phyloP scores from a whole-genome alignment of 352 stramenopile species.

The Globisporangium emineosum region DNA sequence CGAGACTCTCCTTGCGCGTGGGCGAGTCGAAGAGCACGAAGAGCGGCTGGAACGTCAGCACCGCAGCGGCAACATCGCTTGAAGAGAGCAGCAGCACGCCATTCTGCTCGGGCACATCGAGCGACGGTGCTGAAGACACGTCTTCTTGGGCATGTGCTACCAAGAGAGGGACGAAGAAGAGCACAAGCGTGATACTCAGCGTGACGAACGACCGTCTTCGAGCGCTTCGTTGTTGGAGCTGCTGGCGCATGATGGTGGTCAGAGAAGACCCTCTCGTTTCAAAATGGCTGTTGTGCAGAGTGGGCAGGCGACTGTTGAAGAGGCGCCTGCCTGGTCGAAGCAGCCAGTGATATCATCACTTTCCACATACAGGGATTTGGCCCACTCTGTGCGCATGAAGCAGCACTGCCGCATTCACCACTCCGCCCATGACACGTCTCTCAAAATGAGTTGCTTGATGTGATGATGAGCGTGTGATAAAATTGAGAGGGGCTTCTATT shows the following conservation, averaged over 20 bases:
- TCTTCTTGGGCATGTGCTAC: neutral
- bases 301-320: neutral
- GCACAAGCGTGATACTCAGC: neutral
- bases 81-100: conserved; percentile 34
- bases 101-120: conserved; percentile 20
- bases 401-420: neutral
- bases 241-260: neutral
- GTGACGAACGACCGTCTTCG: neutral
- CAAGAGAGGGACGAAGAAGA: neutral
- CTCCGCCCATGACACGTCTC: neutral
- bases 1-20: conserved; percentile 23
- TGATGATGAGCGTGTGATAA: neutral
- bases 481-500: neutral
- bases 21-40: conserved; percentile 44
- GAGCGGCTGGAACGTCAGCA: conserved; percentile 26
- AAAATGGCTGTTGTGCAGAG: neutral
- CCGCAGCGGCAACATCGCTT: conserved; percentile 15
- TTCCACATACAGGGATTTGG: neutral
- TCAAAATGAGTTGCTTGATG: neutral
- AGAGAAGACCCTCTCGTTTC: neutral
- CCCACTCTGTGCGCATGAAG: neutral
- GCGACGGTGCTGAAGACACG: neutral
- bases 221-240: neutral
- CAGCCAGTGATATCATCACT: neutral
- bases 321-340: neutral